phyloP scores from a whole-genome alignment of 768 basidiomycete genomes.

The Mycena sanguinolenta region DNA sequence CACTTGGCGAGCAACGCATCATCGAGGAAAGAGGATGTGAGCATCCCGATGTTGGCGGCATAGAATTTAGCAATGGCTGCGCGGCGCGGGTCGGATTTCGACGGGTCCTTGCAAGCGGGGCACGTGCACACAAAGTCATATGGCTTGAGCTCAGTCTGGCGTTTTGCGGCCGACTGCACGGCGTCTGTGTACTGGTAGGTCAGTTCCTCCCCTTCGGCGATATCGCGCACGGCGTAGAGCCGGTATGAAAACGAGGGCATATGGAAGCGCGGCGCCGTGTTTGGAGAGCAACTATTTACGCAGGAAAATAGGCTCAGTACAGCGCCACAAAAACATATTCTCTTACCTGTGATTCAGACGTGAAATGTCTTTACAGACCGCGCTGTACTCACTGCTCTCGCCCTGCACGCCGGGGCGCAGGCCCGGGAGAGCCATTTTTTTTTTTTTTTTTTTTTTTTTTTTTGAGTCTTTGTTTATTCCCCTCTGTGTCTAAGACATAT shows the following conservation, averaged over 20 bases:
- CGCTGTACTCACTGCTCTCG: conserved; percentile 39
- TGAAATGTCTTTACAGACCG: conserved; percentile 47
- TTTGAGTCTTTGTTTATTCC: no score
- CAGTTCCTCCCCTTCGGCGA: conserved; percentile 50
- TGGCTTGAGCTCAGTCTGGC: conserved; percentile 42
- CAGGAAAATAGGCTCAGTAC: background rate
- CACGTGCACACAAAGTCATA: conserved; percentile 53
- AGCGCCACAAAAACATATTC: background rate
- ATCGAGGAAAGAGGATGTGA: conserved; percentile 4
- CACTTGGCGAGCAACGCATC: conserved; percentile 22
- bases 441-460: no score
- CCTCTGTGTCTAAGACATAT: no score
- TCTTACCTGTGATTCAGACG: conserved; percentile 48
- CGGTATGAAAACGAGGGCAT: conserved; percentile 44
- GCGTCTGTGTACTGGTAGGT: conserved; percentile 44
- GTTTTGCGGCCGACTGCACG: conserved; percentile 34
- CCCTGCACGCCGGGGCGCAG: conserved; percentile 32
- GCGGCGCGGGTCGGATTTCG: conserved; percentile 31
- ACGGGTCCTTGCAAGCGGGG: conserved; percentile 42
- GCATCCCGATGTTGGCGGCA: background rate
- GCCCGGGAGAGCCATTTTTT: conserved; percentile 39
- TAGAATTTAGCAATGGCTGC: background rate
- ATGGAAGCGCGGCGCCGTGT: conserved; percentile 40
- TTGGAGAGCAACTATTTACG: conserved; percentile 38
- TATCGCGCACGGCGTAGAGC: conserved; percentile 45